Conservation (phyloP, 164 flowering plant species). For the Piper longum region DNA sequence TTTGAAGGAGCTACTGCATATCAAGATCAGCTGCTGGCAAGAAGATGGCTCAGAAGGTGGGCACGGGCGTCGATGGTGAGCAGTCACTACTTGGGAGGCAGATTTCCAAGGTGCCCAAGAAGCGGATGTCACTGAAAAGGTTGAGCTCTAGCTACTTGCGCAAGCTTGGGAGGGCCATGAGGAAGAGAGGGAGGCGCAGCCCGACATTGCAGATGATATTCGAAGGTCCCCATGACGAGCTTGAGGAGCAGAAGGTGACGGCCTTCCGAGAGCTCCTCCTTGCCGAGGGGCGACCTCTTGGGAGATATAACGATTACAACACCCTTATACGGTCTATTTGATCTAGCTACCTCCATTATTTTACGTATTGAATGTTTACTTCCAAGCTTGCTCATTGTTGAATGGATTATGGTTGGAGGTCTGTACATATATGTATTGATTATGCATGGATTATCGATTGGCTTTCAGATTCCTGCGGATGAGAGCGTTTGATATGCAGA, state of each 20-base stretch:
- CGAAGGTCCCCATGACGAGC: constrained; percentile 34
- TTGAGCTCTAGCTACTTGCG: constrained; percentile 7
- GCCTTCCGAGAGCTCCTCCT: constrained; percentile 34
- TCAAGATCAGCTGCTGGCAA: no score
- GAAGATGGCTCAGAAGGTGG: no score
- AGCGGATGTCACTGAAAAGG: constrained; percentile 4
- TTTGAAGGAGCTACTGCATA: no score
- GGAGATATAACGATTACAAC: constrained; percentile 39
- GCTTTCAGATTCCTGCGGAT: constrained; percentile 39
- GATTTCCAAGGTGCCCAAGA: not conserved
- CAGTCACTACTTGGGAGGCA: no score
- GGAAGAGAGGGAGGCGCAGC: constrained; percentile 20
- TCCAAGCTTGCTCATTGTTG: not conserved
- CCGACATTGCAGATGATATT: constrained; percentile 15
- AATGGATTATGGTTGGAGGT: not conserved
- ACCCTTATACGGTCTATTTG: constrained; percentile 46
- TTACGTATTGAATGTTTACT: not conserved
- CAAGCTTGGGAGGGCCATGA: constrained; percentile 11
- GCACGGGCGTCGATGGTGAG: no score
- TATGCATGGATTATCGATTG: not conserved
- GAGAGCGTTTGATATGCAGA: constrained; percentile 38
- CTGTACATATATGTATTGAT: not conserved
- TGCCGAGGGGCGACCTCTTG: constrained; percentile 21
- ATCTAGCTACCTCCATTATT: not conserved
- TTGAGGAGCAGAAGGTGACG: constrained; percentile 33